Base-by-base conservation (phyloP, 2,329 filamentous ascomycete genomes). In the Berkeleyomyces basicola region DNA sequence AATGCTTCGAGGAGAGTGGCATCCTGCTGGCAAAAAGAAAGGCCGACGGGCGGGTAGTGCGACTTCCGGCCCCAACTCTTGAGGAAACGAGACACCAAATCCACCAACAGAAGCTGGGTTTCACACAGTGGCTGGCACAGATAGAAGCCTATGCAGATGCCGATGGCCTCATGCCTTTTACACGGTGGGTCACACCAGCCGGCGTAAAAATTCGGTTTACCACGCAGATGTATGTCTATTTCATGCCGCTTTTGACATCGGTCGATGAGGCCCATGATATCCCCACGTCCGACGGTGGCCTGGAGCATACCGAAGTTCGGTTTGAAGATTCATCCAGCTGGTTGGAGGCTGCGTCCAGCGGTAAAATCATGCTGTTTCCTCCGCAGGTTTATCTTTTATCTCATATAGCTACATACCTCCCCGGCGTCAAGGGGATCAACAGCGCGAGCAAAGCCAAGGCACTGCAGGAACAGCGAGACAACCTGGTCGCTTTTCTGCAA, bases 221-320 rank as follows among this genome's bases (percentile, higher is more conserved):
- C 0, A 96, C 92, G 0, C 91, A 96, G 71, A 97, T 97, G 92
- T 99, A 97, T 74, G 72, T 97, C 9, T 96, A 96, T 73, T 85
- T 95, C 72, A 79, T 96, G 2, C 90, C 90, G 0, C 74, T 72
- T 1, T 68, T 68, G 60, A 65, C 70, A 57, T 69, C 73, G 1
- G 70, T 72, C 2, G 80, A 79, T 3, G 58, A 44, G 2, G 46
- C 60, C 69, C 82, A 79, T 67, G 77, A 81, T 68, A 78, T 89
- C 58, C 86, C 87, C 39, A 80, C 82, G 2, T 86, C 90, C 1
- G 89, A 92, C 68, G 87, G 87, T 33, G 81, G 80, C 14, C 67
- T 79, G 4, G 79, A 82, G 66, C 78, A 82, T 65, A 92, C 88
- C 0, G 85, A 89, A 3, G 90, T 92, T 0, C 79, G 81, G 39